These are phyloP conservation scores for Tricholoma sp. DNA, from an alignment of 768 basidiomycete species.

Conservation along the genomic window DNA sequence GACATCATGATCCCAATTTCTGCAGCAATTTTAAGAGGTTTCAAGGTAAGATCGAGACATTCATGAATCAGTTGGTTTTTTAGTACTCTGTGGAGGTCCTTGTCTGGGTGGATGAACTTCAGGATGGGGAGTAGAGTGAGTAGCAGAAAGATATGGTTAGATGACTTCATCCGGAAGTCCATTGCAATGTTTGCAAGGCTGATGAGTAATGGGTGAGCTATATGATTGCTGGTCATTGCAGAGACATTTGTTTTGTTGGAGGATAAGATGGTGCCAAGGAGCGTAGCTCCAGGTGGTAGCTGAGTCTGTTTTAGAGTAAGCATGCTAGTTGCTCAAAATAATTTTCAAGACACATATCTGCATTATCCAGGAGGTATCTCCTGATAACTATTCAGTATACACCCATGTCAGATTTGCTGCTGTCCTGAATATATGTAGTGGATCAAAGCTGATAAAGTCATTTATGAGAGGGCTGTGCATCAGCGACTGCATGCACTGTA, in stretches of 20 bases:
- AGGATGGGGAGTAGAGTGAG: slow-evolving; percentile 15
- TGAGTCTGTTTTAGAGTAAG: not conserved
- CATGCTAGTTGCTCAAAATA: not conserved
- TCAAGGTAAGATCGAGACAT: slow-evolving; percentile 22
- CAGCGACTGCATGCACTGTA: not conserved
- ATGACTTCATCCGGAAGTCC: slow-evolving; percentile 9
- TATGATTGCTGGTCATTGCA: slow-evolving; percentile 9
- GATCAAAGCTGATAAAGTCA: not conserved
- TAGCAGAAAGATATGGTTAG: slow-evolving; percentile 13
- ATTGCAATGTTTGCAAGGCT: slow-evolving; percentile 12
- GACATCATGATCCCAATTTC: slow-evolving; percentile 21
- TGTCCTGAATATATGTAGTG: not conserved
- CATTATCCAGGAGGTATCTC: not conserved
- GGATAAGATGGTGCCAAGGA: slow-evolving; percentile 13
- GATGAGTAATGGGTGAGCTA: slow-evolving; percentile 10
- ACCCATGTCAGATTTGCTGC: not conserved
- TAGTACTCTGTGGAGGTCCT: slow-evolving; percentile 16
- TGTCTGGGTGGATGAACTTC: slow-evolving; percentile 4
- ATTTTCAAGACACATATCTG: not conserved
- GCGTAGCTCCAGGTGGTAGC: slow-evolving; percentile 6
- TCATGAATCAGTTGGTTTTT: slow-evolving; percentile 21
- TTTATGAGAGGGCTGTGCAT: not conserved
- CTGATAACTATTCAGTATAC: not conserved
- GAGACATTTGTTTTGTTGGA: slow-evolving; percentile 16
- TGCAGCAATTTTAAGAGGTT: slow-evolving; percentile 25